Conservation (phyloP, 108 stramenopile genomes). For the Epithemia pelagica region DNA sequence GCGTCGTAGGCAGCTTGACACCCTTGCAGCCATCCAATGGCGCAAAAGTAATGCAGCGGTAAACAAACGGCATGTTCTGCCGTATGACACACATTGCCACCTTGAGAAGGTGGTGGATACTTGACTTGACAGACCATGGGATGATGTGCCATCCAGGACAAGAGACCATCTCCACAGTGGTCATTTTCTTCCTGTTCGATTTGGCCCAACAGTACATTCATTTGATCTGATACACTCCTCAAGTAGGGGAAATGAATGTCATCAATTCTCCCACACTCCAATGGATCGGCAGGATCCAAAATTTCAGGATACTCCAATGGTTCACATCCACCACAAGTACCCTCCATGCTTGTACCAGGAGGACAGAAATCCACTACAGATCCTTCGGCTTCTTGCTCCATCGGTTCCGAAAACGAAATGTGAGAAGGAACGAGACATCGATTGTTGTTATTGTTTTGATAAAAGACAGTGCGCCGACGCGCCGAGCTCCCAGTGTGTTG, state of each 20-base stretch:
- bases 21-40: not conserved
- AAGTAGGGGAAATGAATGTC: not conserved
- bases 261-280: not conserved
- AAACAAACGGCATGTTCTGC: not conserved
- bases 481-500: too few relatives aligned
- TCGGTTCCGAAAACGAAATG: not conserved
- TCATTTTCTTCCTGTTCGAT: not conserved
- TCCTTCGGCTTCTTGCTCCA: too few relatives aligned
- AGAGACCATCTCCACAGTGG: too few relatives aligned
- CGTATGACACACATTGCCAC: not conserved
- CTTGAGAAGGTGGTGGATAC: not conserved
- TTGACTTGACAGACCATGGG: slow-evolving; percentile 5
- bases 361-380: too few relatives aligned
- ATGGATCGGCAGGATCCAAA: not conserved
- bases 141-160: not conserved
- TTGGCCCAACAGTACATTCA: not conserved
- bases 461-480: not conserved
- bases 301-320: too few relatives aligned
- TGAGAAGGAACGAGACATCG: not conserved
- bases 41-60: slow-evolving; percentile 1
- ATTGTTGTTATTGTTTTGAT: not conserved
- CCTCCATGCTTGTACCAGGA: too few relatives aligned
- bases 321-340: too few relatives aligned
- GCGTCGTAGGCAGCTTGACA: not conserved
- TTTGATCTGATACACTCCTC: not conserved